Percentiles rank a stretch among this genome's conserved stretches.
Conservation (phyloP, 2,329 filamentous ascomycete species). For the Neofusicoccum sp. region DNA sequence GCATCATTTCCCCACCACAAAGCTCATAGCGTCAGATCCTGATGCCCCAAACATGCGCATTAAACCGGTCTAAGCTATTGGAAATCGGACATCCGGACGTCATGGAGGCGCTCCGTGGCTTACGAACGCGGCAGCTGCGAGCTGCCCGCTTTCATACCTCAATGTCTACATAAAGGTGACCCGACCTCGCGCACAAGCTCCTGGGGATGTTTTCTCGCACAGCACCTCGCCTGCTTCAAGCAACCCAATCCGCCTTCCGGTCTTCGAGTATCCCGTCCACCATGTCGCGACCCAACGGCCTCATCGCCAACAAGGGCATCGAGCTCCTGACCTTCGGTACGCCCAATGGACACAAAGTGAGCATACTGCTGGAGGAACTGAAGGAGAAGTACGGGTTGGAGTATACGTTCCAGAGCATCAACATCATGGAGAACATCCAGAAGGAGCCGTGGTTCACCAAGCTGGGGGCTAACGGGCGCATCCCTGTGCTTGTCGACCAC, state of each 20-base stretch:
- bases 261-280: not conserved
- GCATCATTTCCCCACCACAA: not conserved
- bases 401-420: slow-evolving; percentile 62
- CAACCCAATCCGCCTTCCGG: not conserved
- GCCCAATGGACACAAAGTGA: slow-evolving; percentile 57
- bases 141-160: not conserved
- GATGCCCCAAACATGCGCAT: not conserved
- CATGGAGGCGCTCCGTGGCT: not conserved
- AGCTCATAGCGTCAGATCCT: not conserved
- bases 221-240: not conserved
- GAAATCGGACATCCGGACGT: not conserved
- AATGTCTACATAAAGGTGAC: not conserved
- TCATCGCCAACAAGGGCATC: slow-evolving; percentile 65
- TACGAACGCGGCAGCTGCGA: not conserved
- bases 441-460: slow-evolving; percentile 69
- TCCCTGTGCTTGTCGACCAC: slow-evolving; percentile 68
- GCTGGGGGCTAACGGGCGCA: slow-evolving; percentile 65
- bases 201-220: slow-evolving; percentile 8
- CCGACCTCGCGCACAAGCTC: not conserved
- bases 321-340: slow-evolving; percentile 63
- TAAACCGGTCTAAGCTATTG: not conserved
- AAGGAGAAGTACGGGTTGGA: slow-evolving; percentile 65
- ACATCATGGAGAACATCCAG: slow-evolving; percentile 63
- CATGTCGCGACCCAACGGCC: slow-evolving; percentile 38
- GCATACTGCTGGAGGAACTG: slow-evolving; percentile 66